phyloP scores from a whole-genome alignment of 371 early-diverging fungal genomes.

The Chytridium lagenaria region DNA sequence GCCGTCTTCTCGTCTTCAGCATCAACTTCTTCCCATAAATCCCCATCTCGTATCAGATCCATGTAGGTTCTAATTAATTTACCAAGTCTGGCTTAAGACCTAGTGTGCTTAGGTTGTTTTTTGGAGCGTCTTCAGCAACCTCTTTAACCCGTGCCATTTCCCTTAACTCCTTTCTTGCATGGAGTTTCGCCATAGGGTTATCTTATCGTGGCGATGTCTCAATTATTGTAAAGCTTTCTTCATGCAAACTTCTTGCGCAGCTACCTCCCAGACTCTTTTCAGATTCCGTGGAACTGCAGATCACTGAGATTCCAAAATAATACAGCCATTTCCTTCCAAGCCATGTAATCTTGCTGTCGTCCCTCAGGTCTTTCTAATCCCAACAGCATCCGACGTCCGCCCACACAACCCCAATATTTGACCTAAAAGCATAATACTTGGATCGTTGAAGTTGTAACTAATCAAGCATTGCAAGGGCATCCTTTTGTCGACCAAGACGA shows the following conservation, averaged over 20 bases:
- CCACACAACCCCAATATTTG: background rate
- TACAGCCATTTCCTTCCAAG: background rate
- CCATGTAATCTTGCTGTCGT: background rate
- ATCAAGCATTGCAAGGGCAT: background rate
- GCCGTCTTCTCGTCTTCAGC: background rate
- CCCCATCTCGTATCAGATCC: background rate
- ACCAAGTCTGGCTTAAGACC: background rate
- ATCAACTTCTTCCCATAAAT: background rate
- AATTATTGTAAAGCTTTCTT: background rate
- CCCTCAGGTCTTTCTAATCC: background rate
- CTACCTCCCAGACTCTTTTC: background rate
- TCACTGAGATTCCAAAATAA: background rate
- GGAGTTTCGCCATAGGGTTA: background rate
- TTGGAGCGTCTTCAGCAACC: background rate
- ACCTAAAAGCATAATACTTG: background rate
- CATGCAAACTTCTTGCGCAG: background rate
- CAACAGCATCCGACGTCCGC: background rate
- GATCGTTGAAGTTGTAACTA: background rate
- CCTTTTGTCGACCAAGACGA: background rate
- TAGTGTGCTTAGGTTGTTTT: too few species aligned
- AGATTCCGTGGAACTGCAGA: background rate
- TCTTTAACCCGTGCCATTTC: background rate
- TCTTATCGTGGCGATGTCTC: background rate
- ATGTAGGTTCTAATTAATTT: background rate
- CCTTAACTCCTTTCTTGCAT: background rate